A percentile compares a stretch with the other conserved stretches of the same genome.
Evolutionary conservation across 345 rosid species (phyloP).

Genomic region (Citrus sp.): DNA sequence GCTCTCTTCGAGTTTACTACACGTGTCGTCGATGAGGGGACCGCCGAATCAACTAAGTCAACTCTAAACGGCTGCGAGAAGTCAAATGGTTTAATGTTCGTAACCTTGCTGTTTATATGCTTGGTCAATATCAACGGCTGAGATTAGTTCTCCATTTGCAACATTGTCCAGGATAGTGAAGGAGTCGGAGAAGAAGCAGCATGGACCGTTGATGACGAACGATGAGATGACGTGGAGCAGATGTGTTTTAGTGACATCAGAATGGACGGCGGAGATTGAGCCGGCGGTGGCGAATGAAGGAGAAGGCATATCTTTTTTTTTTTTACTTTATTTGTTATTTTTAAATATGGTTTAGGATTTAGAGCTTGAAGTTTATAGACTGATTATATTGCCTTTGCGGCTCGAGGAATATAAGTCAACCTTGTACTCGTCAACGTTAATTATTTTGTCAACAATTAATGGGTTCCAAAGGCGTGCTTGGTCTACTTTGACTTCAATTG

Average conservation of each 20-base stretch:
- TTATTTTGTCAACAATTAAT: too few relatives aligned
- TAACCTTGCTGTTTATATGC: conserved; percentile 42
- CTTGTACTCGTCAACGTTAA: too few relatives aligned
- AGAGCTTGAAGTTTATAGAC: too few relatives aligned
- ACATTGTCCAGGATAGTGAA: conserved; percentile 26
- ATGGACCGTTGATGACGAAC: conserved; percentile 15
- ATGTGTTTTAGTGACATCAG: too few relatives aligned
- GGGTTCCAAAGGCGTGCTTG: too few relatives aligned
- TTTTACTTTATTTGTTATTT: too few relatives aligned
- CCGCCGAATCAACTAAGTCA: conserved; percentile 59
- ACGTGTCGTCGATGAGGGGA: conserved; percentile 34
- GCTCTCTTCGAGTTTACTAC: conserved; percentile 32
- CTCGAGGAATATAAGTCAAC: too few relatives aligned
- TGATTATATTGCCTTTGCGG: too few relatives aligned
- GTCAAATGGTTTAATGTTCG: conserved; percentile 56
- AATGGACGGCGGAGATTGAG: conserved; percentile 46
- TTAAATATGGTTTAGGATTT: too few relatives aligned
- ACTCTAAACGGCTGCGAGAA: conserved; percentile 58
- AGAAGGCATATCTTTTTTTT: not conserved
- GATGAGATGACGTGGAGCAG: conserved; percentile 28
- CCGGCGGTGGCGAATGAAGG: not conserved
- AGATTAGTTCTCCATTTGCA: conserved; percentile 33
- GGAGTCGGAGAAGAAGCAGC: conserved; percentile 60
- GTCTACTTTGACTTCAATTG: too few relatives aligned
- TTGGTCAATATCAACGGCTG: conserved; percentile 60